A percentile compares a stretch with the other conserved stretches of the same genome.
Conservation (phyloP, 1,284 basidiomycete genomes). For the Trametes polyzona region DNA sequence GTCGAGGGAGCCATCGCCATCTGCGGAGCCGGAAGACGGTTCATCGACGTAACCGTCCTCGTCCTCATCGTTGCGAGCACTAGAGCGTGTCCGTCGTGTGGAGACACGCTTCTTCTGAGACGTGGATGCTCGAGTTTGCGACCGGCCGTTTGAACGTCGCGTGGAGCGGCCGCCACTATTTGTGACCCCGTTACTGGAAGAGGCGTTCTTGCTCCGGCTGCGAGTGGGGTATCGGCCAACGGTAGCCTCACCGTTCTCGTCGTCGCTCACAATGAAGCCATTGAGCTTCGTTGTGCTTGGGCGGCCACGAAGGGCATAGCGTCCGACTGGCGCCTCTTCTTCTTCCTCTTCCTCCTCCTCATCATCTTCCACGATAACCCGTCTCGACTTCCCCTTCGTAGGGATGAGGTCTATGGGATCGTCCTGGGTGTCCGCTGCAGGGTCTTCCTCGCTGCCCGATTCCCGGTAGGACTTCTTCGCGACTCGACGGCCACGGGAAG, state of each 20-base stretch:
- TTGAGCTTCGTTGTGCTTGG: constrained; percentile 27
- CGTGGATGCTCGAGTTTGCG: constrained; percentile 19
- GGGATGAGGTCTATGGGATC: constrained; percentile 30
- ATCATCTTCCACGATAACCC: constrained; percentile 43
- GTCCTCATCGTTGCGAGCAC: constrained; percentile 36
- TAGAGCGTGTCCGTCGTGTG: constrained; percentile 31
- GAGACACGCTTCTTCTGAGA: constrained; percentile 20
- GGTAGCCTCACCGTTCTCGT: constrained; percentile 45
- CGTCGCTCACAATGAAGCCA: constrained; percentile 52
- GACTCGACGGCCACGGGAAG: constrained; percentile 52
- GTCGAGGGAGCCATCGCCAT: constrained; percentile 61
- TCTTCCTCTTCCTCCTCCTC: constrained; percentile 29
- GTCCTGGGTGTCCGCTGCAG: constrained; percentile 54
- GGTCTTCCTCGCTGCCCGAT: constrained; percentile 54
- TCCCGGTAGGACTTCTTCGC: constrained; percentile 53
- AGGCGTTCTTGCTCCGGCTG: constrained; percentile 40
- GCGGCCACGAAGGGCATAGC: constrained; percentile 26
- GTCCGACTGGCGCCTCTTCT: constrained; percentile 6
- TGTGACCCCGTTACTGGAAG: constrained; percentile 24
- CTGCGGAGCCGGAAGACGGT: constrained; percentile 52
- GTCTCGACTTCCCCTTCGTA: constrained; percentile 35
- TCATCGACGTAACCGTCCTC: constrained; percentile 58
- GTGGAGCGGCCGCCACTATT: constrained; percentile 29
- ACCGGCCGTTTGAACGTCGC: constrained; percentile 32
- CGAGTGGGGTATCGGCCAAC: constrained; percentile 40